Evolutionary conservation across 495 filamentous ascomycete species (phyloP), one percentile per base, ranked within the genome.

Genomic region (Lindgomyces ingoldianus): DNA sequence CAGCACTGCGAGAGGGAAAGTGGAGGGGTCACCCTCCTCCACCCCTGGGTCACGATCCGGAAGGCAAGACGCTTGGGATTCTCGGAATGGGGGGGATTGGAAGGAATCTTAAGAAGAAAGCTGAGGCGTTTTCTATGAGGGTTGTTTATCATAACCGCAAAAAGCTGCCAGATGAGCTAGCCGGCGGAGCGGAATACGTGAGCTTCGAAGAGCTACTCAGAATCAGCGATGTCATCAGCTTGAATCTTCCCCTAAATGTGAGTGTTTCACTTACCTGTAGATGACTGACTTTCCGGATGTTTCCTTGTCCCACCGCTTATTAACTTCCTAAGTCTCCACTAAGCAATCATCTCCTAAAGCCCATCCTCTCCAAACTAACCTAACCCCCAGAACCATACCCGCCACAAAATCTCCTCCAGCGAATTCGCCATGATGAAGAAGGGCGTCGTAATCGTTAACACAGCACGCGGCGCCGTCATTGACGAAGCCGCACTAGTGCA

Each of bases 191-290:
- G 9, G 73, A 84, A 61, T 90, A 89, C 72, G 86, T 91, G 11
- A 74, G 78, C 16, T 89, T 91, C 67, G 88, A 91, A 44, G 83
- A 86, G 58, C 71, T 92, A 62, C 74, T 92, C 55, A 71, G 70
- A 22, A 80, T 72, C 57, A 88, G 85, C 72, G 89, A 93, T 76
- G 87, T 92, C 30, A 72, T 93, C 48, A 90, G 87, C 72, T 72
- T 93, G 79, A 91, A 91, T 72, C 72, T 91, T 65, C 88, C 88
- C 12, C 76, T 91, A 72, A 91, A 91, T 75, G 87, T 89, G 68
- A 78, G 82, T 79, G n/a, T n/a, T n/a, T n/a, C n/a, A n/a, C n/a
- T n/a, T n/a, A n/a, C n/a, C n/a, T n/a, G n/a, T n/a, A n/a, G n/a
- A n/a, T n/a, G n/a, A n/a, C n/a, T n/a, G n/a, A n/a, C n/a, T n/a